Evolutionary conservation across 306 rosid species (phyloP), one percentile per base, ranked within the genome.

Genomic region (Prunus mume): DNA sequence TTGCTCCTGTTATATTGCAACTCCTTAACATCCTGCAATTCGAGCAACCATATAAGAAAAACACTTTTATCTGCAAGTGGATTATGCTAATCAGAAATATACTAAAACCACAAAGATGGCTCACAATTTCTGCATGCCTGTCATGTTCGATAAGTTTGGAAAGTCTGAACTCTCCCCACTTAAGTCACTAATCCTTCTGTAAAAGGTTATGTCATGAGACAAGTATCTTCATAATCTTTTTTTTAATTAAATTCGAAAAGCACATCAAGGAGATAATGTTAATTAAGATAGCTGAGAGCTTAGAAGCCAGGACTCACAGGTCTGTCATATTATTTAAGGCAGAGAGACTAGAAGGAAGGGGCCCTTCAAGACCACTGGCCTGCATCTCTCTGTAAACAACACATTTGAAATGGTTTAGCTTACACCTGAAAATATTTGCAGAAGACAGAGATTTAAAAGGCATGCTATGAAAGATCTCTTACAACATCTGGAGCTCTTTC

Each of bases 131-230:
- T 15, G 0, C 78, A 75, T 49, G 52, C 2, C 1, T 7, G 2
- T 71, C 81, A 71, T 75, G 72, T 50, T 78, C 1, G 65, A 55
- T 22, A 83, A 70, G 18, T 56, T 27, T 15, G 86, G 78, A 58
- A 83, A 79, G 13, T 10, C 60, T 19, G 83, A 70, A 49, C 66
- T 73, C 67, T 58, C 78, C 47, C 83, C 78, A 4, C 57, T 6
- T 51, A 79, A 65, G 75, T 83, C 83, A 56, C 81, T 76, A 58
- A 83, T 70, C 62, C 80, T 71, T 72, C 86, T 83, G 75, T 71
- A 75, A 32, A 27, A 58, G 74, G 55, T 83, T 54, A 47, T 19
- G 46, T 22, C 61, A 67, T 52, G n/a, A 20, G 43, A 24, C 19
- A 78, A 58, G 61, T 65, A 30, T 55, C 12, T 65, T 12, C 2